Evolutionary conservation across 441 rosid genomes (phyloP).

Genomic region (Manihot esculenta): DNA sequence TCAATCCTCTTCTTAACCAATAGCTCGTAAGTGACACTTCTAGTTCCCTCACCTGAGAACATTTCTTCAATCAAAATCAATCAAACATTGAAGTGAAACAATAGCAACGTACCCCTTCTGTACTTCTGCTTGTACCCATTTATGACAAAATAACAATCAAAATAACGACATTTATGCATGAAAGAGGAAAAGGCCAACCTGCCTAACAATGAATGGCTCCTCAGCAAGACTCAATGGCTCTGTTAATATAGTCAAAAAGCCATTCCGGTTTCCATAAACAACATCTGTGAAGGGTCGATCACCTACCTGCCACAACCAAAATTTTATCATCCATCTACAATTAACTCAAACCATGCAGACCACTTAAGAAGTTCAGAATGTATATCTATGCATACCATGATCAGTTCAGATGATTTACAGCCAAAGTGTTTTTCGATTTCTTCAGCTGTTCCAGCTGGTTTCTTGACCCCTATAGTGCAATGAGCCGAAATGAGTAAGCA

Average conservation of each 20-base stretch:
- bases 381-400: slow-evolving; percentile 66
- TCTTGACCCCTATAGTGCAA: slow-evolving; percentile 63
- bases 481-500: neutral
- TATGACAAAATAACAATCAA: no score
- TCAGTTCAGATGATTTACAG: slow-evolving; percentile 66
- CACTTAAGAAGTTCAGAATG: slow-evolving; percentile 20
- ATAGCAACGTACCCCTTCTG: neutral
- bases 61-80: slow-evolving; percentile 9
- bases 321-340: slow-evolving; percentile 17
- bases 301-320: slow-evolving; percentile 67
- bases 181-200: slow-evolving; percentile 50
- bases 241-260: slow-evolving; percentile 73
- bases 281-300: slow-evolving; percentile 95
- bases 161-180: neutral
- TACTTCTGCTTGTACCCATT: no score
- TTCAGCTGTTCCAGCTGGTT: slow-evolving; percentile 94
- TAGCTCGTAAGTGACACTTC: slow-evolving; percentile 53
- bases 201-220: slow-evolving; percentile 94
- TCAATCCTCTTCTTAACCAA: slow-evolving; percentile 70
- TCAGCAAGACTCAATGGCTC: slow-evolving; percentile 73
- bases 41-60: slow-evolving; percentile 82
- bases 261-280: slow-evolving; percentile 85
- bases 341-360: slow-evolving; percentile 8
- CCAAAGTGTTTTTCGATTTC: slow-evolving; percentile 98
- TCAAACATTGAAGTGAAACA: neutral